These are phyloP conservation scores for Aspergillus pseudonomiae DNA, from an alignment of 2,329 filamentous ascomycete species.

Conservation along the genomic window DNA sequence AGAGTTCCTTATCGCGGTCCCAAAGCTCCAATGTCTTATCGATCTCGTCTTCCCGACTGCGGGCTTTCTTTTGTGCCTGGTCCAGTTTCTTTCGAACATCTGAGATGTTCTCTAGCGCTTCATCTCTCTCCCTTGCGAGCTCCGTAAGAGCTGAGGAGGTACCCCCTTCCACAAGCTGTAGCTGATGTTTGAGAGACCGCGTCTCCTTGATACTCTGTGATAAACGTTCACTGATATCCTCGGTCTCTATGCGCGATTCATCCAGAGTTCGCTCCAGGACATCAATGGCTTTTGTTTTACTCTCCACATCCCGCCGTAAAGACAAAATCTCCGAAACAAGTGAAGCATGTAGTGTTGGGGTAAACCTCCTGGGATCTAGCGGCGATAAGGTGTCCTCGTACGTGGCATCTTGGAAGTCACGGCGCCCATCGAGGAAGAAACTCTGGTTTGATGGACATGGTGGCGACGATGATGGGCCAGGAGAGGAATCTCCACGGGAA, in stretches of 20 bases:
- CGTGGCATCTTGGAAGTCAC: constrained; percentile 39
- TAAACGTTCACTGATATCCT: constrained; percentile 66
- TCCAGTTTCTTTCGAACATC: constrained; percentile 82
- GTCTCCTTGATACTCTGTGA: constrained; percentile 72
- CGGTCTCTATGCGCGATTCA: constrained; percentile 71
- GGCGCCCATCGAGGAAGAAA: constrained; percentile 41
- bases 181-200: constrained; percentile 78
- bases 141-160: constrained; percentile 84
- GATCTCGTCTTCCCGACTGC: constrained; percentile 80
- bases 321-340: constrained; percentile 91
- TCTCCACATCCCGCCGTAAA: constrained; percentile 85
- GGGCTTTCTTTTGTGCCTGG: constrained; percentile 72
- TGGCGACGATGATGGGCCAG: constrained; percentile 56
- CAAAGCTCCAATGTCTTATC: constrained; percentile 77
- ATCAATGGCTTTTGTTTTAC: constrained; percentile 84
- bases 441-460: constrained; percentile 56
- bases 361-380: constrained; percentile 88
- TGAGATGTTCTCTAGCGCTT: constrained; percentile 70
- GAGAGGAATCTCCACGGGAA: constrained; percentile 56
- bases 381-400: constrained; percentile 70
- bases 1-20: constrained; percentile 80
- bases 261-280: constrained; percentile 77
- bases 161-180: constrained; percentile 84
- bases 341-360: constrained; percentile 90
- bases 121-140: constrained; percentile 81